Percentiles rank a stretch among this genome's conserved stretches.
Evolutionary conservation across 73 alveolate species (phyloP).

Genomic region (Paramecium pentaurelia): DNA sequence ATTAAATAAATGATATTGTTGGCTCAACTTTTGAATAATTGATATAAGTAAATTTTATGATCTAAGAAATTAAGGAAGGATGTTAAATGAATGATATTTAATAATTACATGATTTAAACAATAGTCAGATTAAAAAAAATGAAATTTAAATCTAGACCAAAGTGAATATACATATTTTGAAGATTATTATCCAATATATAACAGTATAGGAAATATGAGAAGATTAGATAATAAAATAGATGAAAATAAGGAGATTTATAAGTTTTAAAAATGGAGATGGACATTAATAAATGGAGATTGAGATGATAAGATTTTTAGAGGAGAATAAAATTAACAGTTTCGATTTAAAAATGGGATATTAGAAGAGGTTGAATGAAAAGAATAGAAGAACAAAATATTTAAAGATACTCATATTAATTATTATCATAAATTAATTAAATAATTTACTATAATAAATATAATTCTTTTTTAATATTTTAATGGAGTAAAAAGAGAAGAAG

Average conservation of each 20-base stretch:
- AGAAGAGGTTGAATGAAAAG: neutral
- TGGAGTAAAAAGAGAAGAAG: conserved; percentile 41
- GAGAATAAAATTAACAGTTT: neutral
- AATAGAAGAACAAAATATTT: neutral
- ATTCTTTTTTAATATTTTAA: neutral
- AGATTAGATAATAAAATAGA: neutral
- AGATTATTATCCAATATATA: too few species aligned
- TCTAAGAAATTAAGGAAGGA: neutral
- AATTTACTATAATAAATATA: neutral
- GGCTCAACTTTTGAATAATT: neutral
- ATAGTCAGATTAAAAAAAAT: neutral
- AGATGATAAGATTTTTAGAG: neutral
- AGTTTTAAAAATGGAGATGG: neutral
- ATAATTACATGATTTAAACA: neutral
- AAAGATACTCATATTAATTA: neutral
- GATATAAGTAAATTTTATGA: neutral
- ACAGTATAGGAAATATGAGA: neutral
- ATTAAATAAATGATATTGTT: neutral
- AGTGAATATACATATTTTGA: neutral
- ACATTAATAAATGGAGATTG: neutral
- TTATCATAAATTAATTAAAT: neutral
- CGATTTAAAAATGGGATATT: neutral
- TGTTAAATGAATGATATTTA: neutral
- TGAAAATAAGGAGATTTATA: neutral
- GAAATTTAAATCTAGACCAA: neutral